A percentile compares a stretch with the other conserved stretches of the same genome.
These are phyloP conservation scores for Aspergillus campestris DNA, from an alignment of 495 filamentous ascomycete species.

Conservation along the genomic window DNA sequence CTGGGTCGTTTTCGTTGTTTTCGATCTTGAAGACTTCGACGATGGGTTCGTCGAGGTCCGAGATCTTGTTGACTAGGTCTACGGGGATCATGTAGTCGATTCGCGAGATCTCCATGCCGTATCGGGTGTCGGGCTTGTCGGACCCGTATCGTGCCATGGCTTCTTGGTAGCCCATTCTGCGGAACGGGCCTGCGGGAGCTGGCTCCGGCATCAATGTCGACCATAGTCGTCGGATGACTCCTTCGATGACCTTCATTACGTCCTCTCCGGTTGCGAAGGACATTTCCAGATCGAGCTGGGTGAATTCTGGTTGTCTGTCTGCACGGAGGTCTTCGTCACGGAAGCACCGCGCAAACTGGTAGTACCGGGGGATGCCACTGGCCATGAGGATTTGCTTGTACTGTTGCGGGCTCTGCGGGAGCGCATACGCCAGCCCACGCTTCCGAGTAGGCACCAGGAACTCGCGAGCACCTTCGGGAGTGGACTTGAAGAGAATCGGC, in stretches of 20 bases:
- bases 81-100: slow-evolving; percentile 54
- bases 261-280: slow-evolving; percentile 65
- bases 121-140: slow-evolving; percentile 85
- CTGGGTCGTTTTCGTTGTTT: slow-evolving; percentile 34
- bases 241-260: slow-evolving; percentile 64
- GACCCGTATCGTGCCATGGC: slow-evolving; percentile 77
- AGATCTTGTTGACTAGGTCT: slow-evolving; percentile 67
- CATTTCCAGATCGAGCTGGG: slow-evolving; percentile 95
- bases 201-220: slow-evolving; percentile 32
- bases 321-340: slow-evolving; percentile 91
- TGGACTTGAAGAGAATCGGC: slow-evolving; percentile 92
- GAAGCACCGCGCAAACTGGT: slow-evolving; percentile 90
- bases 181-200: slow-evolving; percentile 41
- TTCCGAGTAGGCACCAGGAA: slow-evolving; percentile 87
- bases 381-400: slow-evolving; percentile 99
- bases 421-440: slow-evolving; percentile 70
- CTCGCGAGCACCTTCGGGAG: slow-evolving; percentile 89
- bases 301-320: slow-evolving; percentile 94
- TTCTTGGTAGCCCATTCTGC: slow-evolving; percentile 58
- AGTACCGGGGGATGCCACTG: slow-evolving; percentile 72
- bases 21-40: slow-evolving; percentile 66
- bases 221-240: slow-evolving; percentile 54
- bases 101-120: slow-evolving; percentile 50
- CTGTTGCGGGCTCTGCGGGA: slow-evolving; percentile 95
- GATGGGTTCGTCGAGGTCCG: slow-evolving; percentile 47